Evolutionary conservation across 2,329 filamentous ascomycete genomes (phyloP), one percentile per base, ranked within the genome.

Genomic region (Trichoderma afroharzianum): DNA sequence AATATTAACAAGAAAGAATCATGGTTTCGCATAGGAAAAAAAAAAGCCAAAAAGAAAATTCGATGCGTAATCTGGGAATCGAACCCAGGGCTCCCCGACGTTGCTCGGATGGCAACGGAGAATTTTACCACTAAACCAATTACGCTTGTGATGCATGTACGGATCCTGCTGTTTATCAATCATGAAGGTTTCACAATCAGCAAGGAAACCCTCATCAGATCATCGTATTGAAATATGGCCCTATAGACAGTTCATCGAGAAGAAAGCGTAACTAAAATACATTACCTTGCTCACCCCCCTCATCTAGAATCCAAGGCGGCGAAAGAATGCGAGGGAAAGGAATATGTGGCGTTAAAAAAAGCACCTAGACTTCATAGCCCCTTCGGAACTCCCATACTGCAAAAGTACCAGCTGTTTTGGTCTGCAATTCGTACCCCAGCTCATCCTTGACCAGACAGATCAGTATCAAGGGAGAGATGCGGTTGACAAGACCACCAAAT

Each of bases 1-100:
- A 50, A 21, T 21, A 50, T 4, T 50, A 8, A 21, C 43, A 11
- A 21, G 43, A 21, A 43, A 12, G n/a, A 21, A 9, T 6, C 1
- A 21, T 21, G n/a, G 4, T 12, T 21, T 11, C 0, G 4, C 43
- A 50, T 11, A 50, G 43, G 9, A 21, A 50, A 50, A 21, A 50
- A 50, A n/a, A 26, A 26, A 26, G 1, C 39, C 7, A 67, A 67
- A 70, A 70, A 53, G 33, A 28, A 67, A 43, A 32, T 32, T 6
- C 6, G 18, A 50, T 78, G 77, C 77, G 77, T 78, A 72, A 78
- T 78, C 77, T 78, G 77, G 77, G 77, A 78, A 78, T 78, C 77
- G 77, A 78, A 78, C 73, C 75, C 77, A 78, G 77, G 77, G 77
- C 77, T 78, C 77, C 77, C 77, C 77, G 77, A 79, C 74, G 75